Evolutionary conservation across 1,284 basidiomycete species (phyloP).

Genomic region (Abortiporus biennis): DNA sequence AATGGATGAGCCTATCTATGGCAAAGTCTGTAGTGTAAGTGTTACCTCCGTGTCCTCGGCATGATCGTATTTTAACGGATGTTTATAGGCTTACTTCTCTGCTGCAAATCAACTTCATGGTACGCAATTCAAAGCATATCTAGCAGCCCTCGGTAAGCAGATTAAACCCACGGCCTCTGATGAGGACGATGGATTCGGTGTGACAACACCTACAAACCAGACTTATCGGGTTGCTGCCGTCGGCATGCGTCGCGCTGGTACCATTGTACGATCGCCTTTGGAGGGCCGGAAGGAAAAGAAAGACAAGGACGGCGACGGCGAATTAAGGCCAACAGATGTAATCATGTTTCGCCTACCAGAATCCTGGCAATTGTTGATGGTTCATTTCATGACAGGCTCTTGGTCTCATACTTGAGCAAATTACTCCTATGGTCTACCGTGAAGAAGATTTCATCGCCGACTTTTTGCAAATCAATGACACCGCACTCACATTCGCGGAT

Average conservation of each 20-base stretch:
- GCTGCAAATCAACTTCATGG: conserved; percentile 76
- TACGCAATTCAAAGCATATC: conserved; percentile 72
- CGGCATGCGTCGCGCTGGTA: conserved; percentile 71
- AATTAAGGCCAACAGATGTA: conserved; percentile 66
- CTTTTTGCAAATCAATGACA: conserved; percentile 89
- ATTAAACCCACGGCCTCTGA: conserved; percentile 70
- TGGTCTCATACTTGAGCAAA: conserved; percentile 66
- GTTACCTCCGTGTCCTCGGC: not conserved
- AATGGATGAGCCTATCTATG: conserved; percentile 84
- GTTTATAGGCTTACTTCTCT: conserved; percentile 78
- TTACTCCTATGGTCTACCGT: conserved; percentile 70
- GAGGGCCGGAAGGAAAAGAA: conserved; percentile 60
- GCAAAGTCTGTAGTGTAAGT: conserved; percentile 81
- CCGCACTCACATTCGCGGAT: conserved; percentile 89
- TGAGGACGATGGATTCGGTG: conserved; percentile 62
- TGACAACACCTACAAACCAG: conserved; percentile 30
- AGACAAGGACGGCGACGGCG: conserved; percentile 44
- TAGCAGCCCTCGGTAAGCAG: conserved; percentile 51
- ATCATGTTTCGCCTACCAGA: conserved; percentile 2
- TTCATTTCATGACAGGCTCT: conserved; percentile 51
- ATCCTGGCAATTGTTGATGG: not conserved
- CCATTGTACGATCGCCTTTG: conserved; percentile 65
- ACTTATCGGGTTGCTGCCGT: conserved; percentile 37
- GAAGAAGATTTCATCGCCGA: conserved; percentile 90
- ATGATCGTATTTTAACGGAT: conserved; percentile 2